Base-by-base conservation (phyloP, 2,329 filamentous ascomycete species). In the Teratosphaeria pseudoeucalypti region DNA sequence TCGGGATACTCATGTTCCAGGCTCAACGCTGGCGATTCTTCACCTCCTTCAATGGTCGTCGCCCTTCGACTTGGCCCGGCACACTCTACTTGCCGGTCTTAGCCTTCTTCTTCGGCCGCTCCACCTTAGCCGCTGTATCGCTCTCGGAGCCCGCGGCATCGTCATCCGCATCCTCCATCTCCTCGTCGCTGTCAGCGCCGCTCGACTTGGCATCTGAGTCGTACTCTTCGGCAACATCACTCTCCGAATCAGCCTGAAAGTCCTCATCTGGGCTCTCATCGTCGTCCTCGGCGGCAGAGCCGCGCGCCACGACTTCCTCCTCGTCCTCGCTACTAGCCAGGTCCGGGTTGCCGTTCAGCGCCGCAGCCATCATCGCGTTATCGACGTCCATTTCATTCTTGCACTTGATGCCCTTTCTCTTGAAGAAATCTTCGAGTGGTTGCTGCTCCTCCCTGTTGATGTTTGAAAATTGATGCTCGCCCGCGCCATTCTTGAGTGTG, bases 311-410 rank as follows among this genome's bases (percentile, higher is more conserved):
- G 61, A 88, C 92, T 78, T 97, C 92, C 62, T 95, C 91, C 61
- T 95, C 91, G 60, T 79, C 78, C 66, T 95, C 92, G 29, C 89
- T 92, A 64, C 85, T 88, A 67, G 85, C 87, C 75, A 95, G 87
- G 70, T 85, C 90, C 64, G 94, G 87, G 67, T 95, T 87, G 54
- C 64, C 65, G 62, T 90, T 84, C 62, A 96, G 83, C 26, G 90
- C 91, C 11, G 89, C 89, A 34, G 89, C 88, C 61, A 96, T 83
- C 60, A 86, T 77, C 1, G 80, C 78, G 53, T 79, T 79, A 34
- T 99, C 94, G 72, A 96, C 94, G 63, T 95, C 88, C 79, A 99
- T 96, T 77, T 99, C 94, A 74, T 99, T 99, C 85, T 96, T 97
- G 60, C 95, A 92, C 58, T 92, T 89, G 70, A 99, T 83, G 62